phyloP scores from a whole-genome alignment of 495 filamentous ascomycete species.

The Friedmanniomyces endolithicus region DNA sequence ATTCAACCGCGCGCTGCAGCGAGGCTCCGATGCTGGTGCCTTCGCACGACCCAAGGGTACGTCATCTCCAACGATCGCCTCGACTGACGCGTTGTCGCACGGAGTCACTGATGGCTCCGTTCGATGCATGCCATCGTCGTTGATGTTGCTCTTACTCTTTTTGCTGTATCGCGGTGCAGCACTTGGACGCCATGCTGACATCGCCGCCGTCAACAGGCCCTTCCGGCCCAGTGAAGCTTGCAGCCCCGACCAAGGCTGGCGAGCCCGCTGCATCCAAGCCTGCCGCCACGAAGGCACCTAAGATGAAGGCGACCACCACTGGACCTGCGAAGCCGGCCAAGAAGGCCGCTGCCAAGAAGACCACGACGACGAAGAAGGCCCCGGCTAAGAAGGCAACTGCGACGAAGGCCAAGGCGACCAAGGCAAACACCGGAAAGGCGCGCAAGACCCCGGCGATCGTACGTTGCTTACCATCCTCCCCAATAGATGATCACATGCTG shows the following conservation, averaged over 20 bases:
- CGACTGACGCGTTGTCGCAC: neutral
- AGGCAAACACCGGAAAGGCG: constrained; percentile 34
- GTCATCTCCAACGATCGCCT: constrained; percentile 25
- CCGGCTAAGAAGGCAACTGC: constrained; percentile 37
- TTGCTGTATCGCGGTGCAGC: neutral
- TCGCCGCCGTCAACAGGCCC: constrained; percentile 44
- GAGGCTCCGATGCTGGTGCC: constrained; percentile 76
- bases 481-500: neutral
- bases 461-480: constrained; percentile 18
- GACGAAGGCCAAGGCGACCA: constrained; percentile 37
- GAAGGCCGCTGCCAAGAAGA: constrained; percentile 33
- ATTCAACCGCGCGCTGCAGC: constrained; percentile 85
- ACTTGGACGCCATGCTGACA: constrained; percentile 30
- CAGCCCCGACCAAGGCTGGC: constrained; percentile 53
- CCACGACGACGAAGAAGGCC: constrained; percentile 41
- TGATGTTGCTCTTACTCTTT: neutral
- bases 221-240: constrained; percentile 92
- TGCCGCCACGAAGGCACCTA: constrained; percentile 20
- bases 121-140: neutral
- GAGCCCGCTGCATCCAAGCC: constrained; percentile 14
- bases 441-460: constrained; percentile 27
- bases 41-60: constrained; percentile 94
- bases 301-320: constrained; percentile 4
- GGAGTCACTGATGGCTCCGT: neutral
- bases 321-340: constrained; percentile 26